Conservation (phyloP, 75 land plant species). For the Chamaecyparis obtusa region DNA sequence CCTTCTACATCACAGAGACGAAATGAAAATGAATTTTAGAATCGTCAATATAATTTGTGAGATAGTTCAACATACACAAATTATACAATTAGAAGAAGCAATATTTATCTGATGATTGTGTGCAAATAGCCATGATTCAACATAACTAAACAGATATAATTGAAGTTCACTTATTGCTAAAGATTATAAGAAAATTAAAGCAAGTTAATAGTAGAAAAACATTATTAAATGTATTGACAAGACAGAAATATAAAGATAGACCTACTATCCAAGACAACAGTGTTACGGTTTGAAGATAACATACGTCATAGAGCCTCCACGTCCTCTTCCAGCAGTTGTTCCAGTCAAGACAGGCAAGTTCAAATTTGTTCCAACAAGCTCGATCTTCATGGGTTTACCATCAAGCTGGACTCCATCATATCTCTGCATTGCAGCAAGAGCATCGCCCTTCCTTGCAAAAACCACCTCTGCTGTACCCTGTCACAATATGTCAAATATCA, state of each 20-base stretch:
- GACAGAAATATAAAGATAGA: not conserved
- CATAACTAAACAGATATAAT: not conserved
- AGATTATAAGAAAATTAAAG: not conserved
- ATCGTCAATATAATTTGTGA: not conserved
- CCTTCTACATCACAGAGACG: not conserved
- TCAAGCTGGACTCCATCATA: constrained; percentile 49
- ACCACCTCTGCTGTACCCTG: constrained; percentile 55
- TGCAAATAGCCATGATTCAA: not conserved
- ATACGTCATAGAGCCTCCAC: constrained; percentile 3
- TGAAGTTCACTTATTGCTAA: not conserved
- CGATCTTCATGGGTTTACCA: constrained; percentile 47
- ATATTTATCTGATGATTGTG: not conserved
- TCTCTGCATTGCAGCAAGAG: constrained; percentile 43
- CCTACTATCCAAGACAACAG: not conserved
- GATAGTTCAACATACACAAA: not conserved
- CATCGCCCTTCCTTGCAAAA: constrained; percentile 31
- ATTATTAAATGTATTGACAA: not conserved
- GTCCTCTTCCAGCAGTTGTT: constrained; percentile 9
- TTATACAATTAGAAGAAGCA: not conserved
- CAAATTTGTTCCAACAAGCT: constrained; percentile 34
- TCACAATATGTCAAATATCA: not conserved
- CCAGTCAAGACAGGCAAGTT: constrained; percentile 12
- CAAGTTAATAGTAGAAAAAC: not conserved
- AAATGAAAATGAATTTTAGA: not conserved
- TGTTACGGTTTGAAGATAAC: not conserved